Evolutionary conservation across 345 rosid species (phyloP).

Genomic region (Lenwebbia sp.): DNA sequence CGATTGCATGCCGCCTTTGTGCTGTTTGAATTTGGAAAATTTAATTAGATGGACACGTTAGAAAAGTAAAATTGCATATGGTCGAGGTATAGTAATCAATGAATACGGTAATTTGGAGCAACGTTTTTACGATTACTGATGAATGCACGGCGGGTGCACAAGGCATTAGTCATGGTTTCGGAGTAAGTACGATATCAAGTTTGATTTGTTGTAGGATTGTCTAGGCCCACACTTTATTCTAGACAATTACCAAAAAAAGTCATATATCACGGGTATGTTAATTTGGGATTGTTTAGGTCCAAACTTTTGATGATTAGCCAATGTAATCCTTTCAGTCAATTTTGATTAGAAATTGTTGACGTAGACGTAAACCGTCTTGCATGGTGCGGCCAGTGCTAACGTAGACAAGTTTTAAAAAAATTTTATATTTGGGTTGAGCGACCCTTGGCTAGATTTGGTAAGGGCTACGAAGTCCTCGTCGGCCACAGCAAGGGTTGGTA

Average conservation of each 20-base stretch:
- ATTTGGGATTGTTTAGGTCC: not conserved
- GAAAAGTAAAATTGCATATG: not conserved
- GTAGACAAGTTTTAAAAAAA: rapidly evolving
- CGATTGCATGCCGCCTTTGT: not conserved
- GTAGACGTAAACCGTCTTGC: not conserved
- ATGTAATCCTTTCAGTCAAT: not conserved
- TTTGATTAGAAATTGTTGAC: not conserved
- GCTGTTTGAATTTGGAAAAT: not conserved
- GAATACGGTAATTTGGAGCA: not conserved
- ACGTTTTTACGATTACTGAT: not conserved
- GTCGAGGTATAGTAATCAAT: not conserved
- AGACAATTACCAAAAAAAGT: not conserved
- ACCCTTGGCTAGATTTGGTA: no score
- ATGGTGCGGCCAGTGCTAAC: not conserved
- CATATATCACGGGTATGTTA: not conserved
- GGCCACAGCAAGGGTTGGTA: not conserved
- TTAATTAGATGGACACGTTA: not conserved
- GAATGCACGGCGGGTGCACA: not conserved
- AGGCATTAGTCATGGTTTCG: not conserved
- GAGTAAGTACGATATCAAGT: not conserved
- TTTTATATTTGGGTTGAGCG: no score
- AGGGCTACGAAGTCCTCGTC: not conserved
- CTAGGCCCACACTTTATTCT: not conserved
- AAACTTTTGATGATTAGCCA: not conserved
- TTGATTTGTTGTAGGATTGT: not conserved